Evolutionary conservation across 1,284 basidiomycete species (phyloP).

Genomic region (Sporisorium graminicola): DNA sequence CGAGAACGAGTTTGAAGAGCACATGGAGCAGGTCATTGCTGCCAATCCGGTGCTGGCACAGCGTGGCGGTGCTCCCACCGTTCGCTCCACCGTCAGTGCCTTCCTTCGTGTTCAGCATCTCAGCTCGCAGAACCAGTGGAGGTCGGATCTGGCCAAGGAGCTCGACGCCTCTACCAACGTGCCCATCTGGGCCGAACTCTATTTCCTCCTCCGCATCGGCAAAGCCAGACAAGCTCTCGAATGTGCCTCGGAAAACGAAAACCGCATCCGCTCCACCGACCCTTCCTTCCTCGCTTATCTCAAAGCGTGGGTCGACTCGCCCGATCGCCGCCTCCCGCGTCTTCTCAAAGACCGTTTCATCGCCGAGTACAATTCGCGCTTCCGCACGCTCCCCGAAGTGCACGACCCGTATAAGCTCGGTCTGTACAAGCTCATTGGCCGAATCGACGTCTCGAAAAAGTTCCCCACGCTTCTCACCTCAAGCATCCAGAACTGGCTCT

Average conservation of each 20-base stretch:
- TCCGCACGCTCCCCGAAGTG: slow-evolving; percentile 72
- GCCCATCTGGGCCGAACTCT: slow-evolving; percentile 92
- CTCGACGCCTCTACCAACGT: slow-evolving; percentile 51
- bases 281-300: slow-evolving; percentile 86
- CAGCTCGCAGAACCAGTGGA: slow-evolving; percentile 61
- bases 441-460: slow-evolving; percentile 85
- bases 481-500: slow-evolving; percentile 97
- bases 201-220: slow-evolving; percentile 89
- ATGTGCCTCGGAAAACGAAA: slow-evolving; percentile 77
- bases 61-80: slow-evolving; percentile 90
- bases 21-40: slow-evolving; percentile 89
- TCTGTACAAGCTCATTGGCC: slow-evolving; percentile 93
- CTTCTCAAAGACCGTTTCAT: slow-evolving; percentile 81
- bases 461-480: slow-evolving; percentile 86
- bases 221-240: slow-evolving; percentile 83
- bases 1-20: slow-evolving; percentile 80
- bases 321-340: slow-evolving; percentile 54
- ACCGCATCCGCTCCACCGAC: slow-evolving; percentile 83
- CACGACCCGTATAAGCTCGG: slow-evolving; percentile 94
- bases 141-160: slow-evolving; percentile 59
- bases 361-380: slow-evolving; percentile 90
- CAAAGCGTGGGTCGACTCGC: slow-evolving; percentile 81
- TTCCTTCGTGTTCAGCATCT: slow-evolving; percentile 64
- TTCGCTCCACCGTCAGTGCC: slow-evolving; percentile 81
- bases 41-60: slow-evolving; percentile 85